These are phyloP conservation scores for Saturnispora serradocipensis DNA, from an alignment of 805 yeast species.

Conservation along the genomic window DNA sequence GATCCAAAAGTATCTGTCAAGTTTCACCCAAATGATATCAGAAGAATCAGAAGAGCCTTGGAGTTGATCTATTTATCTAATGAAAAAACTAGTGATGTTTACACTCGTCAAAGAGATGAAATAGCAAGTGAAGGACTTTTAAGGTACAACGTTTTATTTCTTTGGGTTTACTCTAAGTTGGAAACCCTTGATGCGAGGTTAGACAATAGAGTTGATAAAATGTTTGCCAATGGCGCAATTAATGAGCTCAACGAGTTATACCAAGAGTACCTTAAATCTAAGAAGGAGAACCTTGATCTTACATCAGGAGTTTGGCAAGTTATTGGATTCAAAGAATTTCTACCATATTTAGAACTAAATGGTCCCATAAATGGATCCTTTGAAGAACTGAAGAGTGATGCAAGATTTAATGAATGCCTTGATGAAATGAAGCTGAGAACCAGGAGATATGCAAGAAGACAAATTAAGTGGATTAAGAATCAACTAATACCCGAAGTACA, in stretches of 20 bases:
- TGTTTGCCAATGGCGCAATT: slow-evolving; percentile 64
- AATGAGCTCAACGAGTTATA: slow-evolving; percentile 60
- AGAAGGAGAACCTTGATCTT: slow-evolving; percentile 29
- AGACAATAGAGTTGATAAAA: slow-evolving; percentile 73
- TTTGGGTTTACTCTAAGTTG: slow-evolving; percentile 76
- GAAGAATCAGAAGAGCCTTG: slow-evolving; percentile 71
- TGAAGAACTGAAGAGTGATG: slow-evolving; percentile 9
- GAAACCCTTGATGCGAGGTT: slow-evolving; percentile 50
- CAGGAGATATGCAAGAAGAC: slow-evolving; percentile 77
- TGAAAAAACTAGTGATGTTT: slow-evolving; percentile 59
- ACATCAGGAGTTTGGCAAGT: slow-evolving; percentile 88
- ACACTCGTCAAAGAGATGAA: slow-evolving; percentile 43
- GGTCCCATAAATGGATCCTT: background rate
- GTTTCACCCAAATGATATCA: slow-evolving; percentile 84
- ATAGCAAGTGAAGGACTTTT: slow-evolving; percentile 37
- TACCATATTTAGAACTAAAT: slow-evolving; percentile 41
- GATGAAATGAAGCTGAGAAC: slow-evolving; percentile 79
- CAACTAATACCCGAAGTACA: slow-evolving; percentile 52
- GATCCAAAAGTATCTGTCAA: slow-evolving; percentile 73
- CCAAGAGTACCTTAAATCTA: slow-evolving; percentile 30
- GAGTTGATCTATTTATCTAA: slow-evolving; percentile 70
- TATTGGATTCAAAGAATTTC: slow-evolving; percentile 84
- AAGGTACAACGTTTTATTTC: slow-evolving; percentile 52
- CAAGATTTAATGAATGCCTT: slow-evolving; percentile 36
- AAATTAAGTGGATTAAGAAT: slow-evolving; percentile 84